Base-by-base conservation (phyloP, 768 basidiomycete species). In the Phaffia tasmanica region DNA sequence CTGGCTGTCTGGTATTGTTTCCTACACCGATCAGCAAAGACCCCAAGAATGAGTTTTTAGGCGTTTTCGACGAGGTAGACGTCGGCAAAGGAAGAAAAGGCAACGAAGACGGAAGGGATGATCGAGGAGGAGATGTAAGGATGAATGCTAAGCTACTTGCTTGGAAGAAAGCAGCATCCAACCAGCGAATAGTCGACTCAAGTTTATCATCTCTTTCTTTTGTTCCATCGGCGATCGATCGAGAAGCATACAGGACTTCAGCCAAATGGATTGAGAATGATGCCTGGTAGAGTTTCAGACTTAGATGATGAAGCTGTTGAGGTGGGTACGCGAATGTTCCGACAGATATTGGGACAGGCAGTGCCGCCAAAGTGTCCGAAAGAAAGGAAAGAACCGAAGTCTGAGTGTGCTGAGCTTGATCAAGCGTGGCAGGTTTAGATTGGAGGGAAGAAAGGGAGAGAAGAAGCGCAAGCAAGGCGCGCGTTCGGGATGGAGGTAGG, bases 391-490 rank as follows among this genome's bases (percentile, higher is more conserved):
- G 64, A 16, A 50, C 48, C 18, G 64, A 57, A 5, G 18, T 8
- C 49, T 65, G 64, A 19, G 57, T 57, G 9, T n/a, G 16, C 3
- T 58, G 47, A 3, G 64, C 64, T 19, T 29, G 21, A 9, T 29
- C 29, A 42, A 65, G 64, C 14, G 64, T 42, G 48, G 18, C 7
- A 0, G 64, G 57, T 32, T 25, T 18, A 46, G 64, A 65, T 46
- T 58, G 54, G 29, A 32, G 25, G 57, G 57, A 27, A 29, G 64
- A 65, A 58, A 65, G 46, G 29, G 57, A 35, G 4, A 50, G 27
- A 56, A 65, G 27, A 51, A 65, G 64, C 30, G 64, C 35, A 16
- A 58, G 9, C 14, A 65, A 58, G 0, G 57, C 57, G 8, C 64
- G 48, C 14, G 42, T 48, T 2, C 64, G 56, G 2, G 64, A 19